Percentiles rank a stretch among this genome's conserved stretches.
These are phyloP conservation scores for Periglandula ipomoeae DNA, from an alignment of 2,329 filamentous ascomycete species.

Conservation along the genomic window DNA sequence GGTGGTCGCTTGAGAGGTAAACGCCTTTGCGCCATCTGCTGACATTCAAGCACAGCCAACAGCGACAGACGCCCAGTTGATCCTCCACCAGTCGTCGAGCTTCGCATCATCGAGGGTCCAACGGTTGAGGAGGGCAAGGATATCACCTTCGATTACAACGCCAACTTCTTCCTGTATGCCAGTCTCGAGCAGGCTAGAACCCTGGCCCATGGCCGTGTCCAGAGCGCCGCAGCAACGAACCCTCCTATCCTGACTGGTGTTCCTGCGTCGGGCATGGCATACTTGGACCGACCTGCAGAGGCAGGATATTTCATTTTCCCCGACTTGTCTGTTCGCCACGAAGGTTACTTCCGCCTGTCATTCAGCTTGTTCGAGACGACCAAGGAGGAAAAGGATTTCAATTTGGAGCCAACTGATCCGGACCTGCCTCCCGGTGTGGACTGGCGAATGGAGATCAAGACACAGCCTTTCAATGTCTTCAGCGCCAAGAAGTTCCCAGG, in stretches of 20 bases:
- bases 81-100: slow-evolving; percentile 85
- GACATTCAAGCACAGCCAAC: slow-evolving; percentile 23
- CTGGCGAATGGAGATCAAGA: slow-evolving; percentile 85
- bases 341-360: slow-evolving; percentile 82
- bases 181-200: slow-evolving; percentile 80
- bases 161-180: slow-evolving; percentile 95
- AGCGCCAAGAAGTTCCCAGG: slow-evolving; percentile 99
- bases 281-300: slow-evolving; percentile 74
- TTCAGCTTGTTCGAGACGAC: slow-evolving; percentile 93
- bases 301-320: slow-evolving; percentile 96
- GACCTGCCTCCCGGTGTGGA: slow-evolving; percentile 53
- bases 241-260: slow-evolving; percentile 87
- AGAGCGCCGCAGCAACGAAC: slow-evolving; percentile 55
- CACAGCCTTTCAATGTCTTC: slow-evolving; percentile 76
- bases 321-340: slow-evolving; percentile 89
- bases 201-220: slow-evolving; percentile 71
- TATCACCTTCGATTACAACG: slow-evolving; percentile 85
- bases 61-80: slow-evolving; percentile 83
- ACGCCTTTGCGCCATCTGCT: slow-evolving; percentile 8
- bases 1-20: neutral
- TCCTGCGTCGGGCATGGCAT: slow-evolving; percentile 90
- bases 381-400: slow-evolving; percentile 74
- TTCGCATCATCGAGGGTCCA: slow-evolving; percentile 71
- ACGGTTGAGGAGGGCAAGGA: slow-evolving; percentile 53
- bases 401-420: slow-evolving; percentile 39